phyloP scores from a whole-genome alignment of 2,329 filamentous ascomycete genomes.

The Fusarium abutilonis region DNA sequence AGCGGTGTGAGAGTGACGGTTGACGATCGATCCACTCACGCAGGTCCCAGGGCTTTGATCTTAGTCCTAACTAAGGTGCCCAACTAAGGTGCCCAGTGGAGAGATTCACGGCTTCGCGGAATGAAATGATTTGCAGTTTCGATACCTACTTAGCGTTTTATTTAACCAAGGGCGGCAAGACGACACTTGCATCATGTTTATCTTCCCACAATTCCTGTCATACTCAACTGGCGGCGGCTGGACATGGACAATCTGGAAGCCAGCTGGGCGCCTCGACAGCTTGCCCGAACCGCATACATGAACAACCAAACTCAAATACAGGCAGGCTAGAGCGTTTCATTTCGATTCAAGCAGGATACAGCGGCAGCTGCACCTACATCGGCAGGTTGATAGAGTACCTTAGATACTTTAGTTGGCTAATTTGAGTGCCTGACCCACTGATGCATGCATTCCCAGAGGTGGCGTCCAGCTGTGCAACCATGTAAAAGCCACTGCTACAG shows the following conservation, averaged over 20 bases:
- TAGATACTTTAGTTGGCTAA: background rate
- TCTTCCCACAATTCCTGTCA: background rate
- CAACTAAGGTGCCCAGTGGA: background rate
- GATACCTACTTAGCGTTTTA: background rate
- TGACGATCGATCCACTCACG: background rate
- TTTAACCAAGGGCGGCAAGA: background rate
- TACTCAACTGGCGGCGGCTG: background rate
- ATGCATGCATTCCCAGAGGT: background rate
- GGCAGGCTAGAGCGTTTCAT: conserved; percentile 2
- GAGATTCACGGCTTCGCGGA: too few species aligned
- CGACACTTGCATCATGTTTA: background rate
- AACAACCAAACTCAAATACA: background rate
- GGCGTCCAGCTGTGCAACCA: background rate
- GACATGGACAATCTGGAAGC: background rate
- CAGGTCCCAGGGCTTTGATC: background rate
- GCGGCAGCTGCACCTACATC: conserved; percentile 8
- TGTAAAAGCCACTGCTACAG: background rate
- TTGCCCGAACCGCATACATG: background rate
- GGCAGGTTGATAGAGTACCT: background rate
- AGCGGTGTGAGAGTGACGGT: background rate
- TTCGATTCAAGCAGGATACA: conserved; percentile 1
- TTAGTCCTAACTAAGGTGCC: background rate
- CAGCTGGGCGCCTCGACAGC: background rate
- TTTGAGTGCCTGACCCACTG: background rate
- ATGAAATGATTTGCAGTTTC: background rate